Percentiles rank a stretch among this genome's conserved stretches.
Conservation (phyloP, 1,284 basidiomycete genomes). For the Ceratobasidium sp. region DNA sequence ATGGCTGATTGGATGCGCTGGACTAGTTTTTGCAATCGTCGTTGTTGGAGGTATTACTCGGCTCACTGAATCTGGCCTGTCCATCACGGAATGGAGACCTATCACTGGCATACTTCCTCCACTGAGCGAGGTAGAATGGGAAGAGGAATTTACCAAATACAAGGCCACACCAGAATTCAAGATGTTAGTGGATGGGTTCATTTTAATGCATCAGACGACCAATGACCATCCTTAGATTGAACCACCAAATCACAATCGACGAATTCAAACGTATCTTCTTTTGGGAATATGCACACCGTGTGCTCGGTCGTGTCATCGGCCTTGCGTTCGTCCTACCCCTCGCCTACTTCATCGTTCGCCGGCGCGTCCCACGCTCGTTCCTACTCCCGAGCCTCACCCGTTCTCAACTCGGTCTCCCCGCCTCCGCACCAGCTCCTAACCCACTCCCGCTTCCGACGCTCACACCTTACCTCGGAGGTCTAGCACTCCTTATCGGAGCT, state of each 20-base stretch:
- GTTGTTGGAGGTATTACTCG: constrained; percentile 97
- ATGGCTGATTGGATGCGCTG: constrained; percentile 87
- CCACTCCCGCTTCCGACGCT: constrained; percentile 57
- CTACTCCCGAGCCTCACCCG: constrained; percentile 59
- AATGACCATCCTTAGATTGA: constrained; percentile 69
- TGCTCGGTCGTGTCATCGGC: constrained; percentile 93
- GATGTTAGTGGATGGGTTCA: constrained; percentile 68
- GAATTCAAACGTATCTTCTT: constrained; percentile 98
- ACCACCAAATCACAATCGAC: constrained; percentile 84
- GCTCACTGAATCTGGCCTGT: constrained; percentile 96
- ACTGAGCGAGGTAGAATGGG: constrained; percentile 80
- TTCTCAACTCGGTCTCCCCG: constrained; percentile 38
- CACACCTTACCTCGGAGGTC: constrained; percentile 70
- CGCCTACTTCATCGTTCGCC: constrained; percentile 78
- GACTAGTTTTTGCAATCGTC: constrained; percentile 89
- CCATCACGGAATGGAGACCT: constrained; percentile 98
- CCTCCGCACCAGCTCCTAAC: constrained; percentile 35
- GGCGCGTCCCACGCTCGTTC: constrained; percentile 53
- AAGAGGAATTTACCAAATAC: constrained; percentile 94
- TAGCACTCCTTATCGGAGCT: constrained; percentile 84
- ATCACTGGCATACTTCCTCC: constrained; percentile 92
- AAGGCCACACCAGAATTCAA: constrained; percentile 95
- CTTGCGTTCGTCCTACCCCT: constrained; percentile 81
- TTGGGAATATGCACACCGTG: constrained; percentile 98
- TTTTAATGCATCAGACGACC: neutral